Percentiles rank a stretch among this genome's conserved stretches.
phyloP scores from a whole-genome alignment of 768 basidiomycete species.

The Auriscalpium vulgare region DNA sequence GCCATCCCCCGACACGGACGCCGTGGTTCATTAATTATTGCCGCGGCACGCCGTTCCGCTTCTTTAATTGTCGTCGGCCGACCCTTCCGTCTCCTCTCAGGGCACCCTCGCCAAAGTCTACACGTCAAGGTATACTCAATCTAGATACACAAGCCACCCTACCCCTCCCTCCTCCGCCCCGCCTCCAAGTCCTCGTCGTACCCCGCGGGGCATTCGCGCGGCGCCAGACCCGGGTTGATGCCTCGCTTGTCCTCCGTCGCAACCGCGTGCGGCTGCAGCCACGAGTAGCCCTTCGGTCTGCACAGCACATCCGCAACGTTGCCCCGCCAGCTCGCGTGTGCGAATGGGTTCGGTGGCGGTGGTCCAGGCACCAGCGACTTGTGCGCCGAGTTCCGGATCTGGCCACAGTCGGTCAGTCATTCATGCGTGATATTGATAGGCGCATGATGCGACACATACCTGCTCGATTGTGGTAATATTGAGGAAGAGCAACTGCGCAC shows the following conservation, averaged over 20 bases:
- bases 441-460: conserved; percentile 35
- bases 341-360: conserved; percentile 80
- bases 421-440: too few relatives aligned
- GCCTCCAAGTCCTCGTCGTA: conserved; percentile 6
- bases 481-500: conserved; percentile 59
- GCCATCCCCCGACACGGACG: neutral
- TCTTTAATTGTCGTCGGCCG: neutral
- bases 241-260: conserved; percentile 67
- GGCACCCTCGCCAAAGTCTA: neutral
- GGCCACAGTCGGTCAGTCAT: neutral
- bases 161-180: conserved; percentile 11
- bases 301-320: conserved; percentile 76
- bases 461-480: conserved; percentile 97
- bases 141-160: neutral
- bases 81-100: neutral
- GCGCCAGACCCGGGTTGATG: conserved; percentile 59
- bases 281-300: conserved; percentile 72
- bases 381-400: conserved; percentile 86
- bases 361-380: conserved; percentile 55
- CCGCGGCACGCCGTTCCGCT: neutral
- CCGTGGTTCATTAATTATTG: neutral
- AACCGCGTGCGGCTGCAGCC: conserved; percentile 56
- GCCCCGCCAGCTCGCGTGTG: conserved; percentile 64
- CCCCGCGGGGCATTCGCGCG: conserved; percentile 8
- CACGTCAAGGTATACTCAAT: neutral